phyloP scores from a whole-genome alignment of 2,329 filamentous ascomycete species.

The Botryotinia globosa region DNA sequence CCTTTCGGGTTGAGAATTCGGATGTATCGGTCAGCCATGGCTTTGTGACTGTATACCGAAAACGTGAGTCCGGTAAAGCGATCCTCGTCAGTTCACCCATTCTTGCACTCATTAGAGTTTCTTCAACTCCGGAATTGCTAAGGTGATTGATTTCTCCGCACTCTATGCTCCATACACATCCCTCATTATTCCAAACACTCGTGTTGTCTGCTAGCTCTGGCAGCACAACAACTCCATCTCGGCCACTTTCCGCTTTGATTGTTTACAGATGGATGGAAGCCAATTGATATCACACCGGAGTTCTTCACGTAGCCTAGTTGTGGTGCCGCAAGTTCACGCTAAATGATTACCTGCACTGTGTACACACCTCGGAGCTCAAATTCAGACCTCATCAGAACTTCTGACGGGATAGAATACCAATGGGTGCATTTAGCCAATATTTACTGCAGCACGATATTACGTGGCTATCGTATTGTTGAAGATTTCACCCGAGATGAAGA shows the following conservation, averaged over 20 bases:
- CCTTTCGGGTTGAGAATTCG: not conserved
- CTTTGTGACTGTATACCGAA: conserved; percentile 10
- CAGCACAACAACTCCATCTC: not conserved
- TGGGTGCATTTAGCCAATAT: conserved; percentile 3
- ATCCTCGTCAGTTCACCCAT: not conserved
- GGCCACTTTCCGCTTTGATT: not conserved
- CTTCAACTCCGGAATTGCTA: not conserved
- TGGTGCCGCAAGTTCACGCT: not conserved
- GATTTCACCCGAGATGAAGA: not conserved
- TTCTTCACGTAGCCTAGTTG: not conserved
- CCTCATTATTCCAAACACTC: conserved; percentile 4
- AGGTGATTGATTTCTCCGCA: not conserved
- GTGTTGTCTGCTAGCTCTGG: not conserved
- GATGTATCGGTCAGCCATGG: not conserved
- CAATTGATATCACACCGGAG: conserved; percentile 1
- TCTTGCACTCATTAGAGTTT: not conserved
- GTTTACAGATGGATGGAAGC: not conserved
- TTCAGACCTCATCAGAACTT: not conserved
- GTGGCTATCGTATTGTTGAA: not conserved
- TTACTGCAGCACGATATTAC: not conserved
- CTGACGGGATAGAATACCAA: not conserved
- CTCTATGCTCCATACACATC: not conserved
- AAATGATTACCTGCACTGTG: not conserved
- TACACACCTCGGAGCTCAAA: not conserved
- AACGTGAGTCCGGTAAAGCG: conserved; percentile 5